Evolutionary conservation across 2,329 filamentous ascomycete genomes (phyloP), one percentile per base, ranked within the genome.

Genomic region (Epichloe scottii): DNA sequence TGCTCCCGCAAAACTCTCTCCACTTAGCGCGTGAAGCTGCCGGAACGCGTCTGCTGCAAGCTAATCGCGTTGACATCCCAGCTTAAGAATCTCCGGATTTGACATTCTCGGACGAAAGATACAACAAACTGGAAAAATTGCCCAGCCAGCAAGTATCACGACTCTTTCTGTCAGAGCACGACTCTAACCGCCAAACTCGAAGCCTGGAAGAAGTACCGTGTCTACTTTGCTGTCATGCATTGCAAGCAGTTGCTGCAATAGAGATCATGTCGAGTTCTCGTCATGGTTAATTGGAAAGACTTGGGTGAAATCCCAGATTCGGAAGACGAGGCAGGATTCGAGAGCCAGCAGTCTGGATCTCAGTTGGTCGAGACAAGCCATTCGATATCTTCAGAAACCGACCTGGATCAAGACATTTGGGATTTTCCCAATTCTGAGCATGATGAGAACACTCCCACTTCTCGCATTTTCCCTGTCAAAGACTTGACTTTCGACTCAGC

Each of bases 291-390:
- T 56, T 76, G 73, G 73, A 75, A 69, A 67, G 70, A 72, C 58
- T 60, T 71, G 62, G 73, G 73, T 59, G 71, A 73, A 60, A 67
- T 76, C 56, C 73, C 73, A 52, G 73, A 75, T 61, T 76, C 73
- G 54, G 73, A 76, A 58, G 73, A 74, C 52, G 72, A 75, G 46
- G 66, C 64, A 56, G 68, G 60, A 50, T 70, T 69, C 54, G 71
- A 73, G 52, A 68, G 62, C 53, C 62, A 69, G 52, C 57, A 63
- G 48, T n/a, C 12, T 33, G 34, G 14, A 10, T 6, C 38, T 15
- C 50, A 45, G 5, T 14, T 6, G 12, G 19, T 5, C 21, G 46
- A 41, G 26, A 39, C 39, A n/a, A 14, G 26, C 33, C 40, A 47
- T 17, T n/a, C 23, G n/a, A 34, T 38, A 19, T 10, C 26, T 14